These are phyloP conservation scores for Pichia sorboxylosa DNA, from an alignment of 1,139 yeast genomes.

Conservation along the genomic window DNA sequence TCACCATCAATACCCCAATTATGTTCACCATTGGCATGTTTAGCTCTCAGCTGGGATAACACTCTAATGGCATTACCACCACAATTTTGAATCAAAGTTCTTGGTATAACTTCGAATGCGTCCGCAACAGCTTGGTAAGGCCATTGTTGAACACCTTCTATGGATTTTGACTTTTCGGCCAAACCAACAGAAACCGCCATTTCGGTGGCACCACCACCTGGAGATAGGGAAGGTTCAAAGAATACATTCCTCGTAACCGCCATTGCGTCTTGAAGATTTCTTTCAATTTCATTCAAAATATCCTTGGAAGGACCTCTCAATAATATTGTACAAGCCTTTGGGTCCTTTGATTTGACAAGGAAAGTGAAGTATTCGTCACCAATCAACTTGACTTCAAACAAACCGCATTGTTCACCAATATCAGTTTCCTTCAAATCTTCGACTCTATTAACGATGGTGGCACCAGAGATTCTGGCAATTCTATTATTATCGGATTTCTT, in stretches of 20 bases:
- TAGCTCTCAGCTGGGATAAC: slow-evolving; percentile 84
- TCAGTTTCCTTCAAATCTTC: slow-evolving; percentile 90
- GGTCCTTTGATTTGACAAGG: slow-evolving; percentile 68
- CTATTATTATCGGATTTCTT: slow-evolving; percentile 94
- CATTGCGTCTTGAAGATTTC: slow-evolving; percentile 98
- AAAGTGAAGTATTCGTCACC: slow-evolving; percentile 96
- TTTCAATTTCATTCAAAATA: slow-evolving; percentile 88
- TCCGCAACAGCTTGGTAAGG: slow-evolving; percentile 98
- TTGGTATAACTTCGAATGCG: slow-evolving; percentile 95
- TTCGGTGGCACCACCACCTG: slow-evolving; percentile 99
- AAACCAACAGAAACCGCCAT: slow-evolving; percentile 92
- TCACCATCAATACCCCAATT: slow-evolving; percentile 95
- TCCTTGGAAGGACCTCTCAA: slow-evolving; percentile 97
- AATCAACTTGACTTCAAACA: slow-evolving; percentile 84
- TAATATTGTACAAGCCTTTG: slow-evolving; percentile 87
- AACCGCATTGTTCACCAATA: slow-evolving; percentile 79
- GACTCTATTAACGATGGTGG: slow-evolving; percentile 88
- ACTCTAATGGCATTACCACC: slow-evolving; percentile 94
- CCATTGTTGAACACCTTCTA: slow-evolving; percentile 96
- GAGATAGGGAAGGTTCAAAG: slow-evolving; percentile 88
- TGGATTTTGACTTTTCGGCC: slow-evolving; percentile 80
- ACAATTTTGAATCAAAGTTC: slow-evolving; percentile 92
- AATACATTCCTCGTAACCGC: slow-evolving; percentile 93
- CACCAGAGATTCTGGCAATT: slow-evolving; percentile 95
- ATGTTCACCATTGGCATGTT: slow-evolving; percentile 80